Evolutionary conservation across 208 protist genomes (phyloP), one percentile per base, ranked within the genome.

Genomic region (Acanthamoeba sp.): DNA sequence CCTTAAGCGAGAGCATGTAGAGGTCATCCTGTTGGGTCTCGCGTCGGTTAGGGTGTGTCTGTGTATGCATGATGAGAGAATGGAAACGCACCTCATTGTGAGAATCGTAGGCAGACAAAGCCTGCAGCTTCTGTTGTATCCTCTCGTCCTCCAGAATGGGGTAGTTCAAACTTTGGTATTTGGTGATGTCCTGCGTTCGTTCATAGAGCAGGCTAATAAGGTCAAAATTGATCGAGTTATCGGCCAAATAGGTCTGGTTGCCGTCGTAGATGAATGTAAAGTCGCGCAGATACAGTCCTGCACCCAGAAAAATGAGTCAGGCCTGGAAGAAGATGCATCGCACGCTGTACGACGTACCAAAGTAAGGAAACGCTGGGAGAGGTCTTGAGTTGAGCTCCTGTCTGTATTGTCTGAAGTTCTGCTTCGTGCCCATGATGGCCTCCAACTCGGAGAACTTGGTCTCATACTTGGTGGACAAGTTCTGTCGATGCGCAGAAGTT

Each of bases 191-290:
- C 18, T 91, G 34, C 52, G 36, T 52, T 18, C 85, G 85, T 32
- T 91, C 85, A 27, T 91, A 91, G 1, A 91, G 62, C 29, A 91
- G 38, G 24, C 36, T 64, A 0, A 91, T 27, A 22, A 91, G 85
- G 16, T 91, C 85, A 27, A 91, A 52, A 52, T 91, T 91, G 85
- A 91, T 91, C 27, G 85, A 91, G 20, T 38, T 9, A n/a, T 91
- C 85, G 12, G 24, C 57, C 45, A 91, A n/a, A 36, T 91, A 91
- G 27, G 34, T 71, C 34, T 40, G 20, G 16, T 91, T 91, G 32
- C 85, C 85, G 7, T 91, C 85, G 24, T 91, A 71, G 22, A 91
- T 91, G 34, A 91, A 91, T 16, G 57, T 91, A 27, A 91, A 91
- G 85, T 91, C 85, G 16, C 57, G 32, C 20, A 88, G 22, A 32